Percentiles rank a stretch among this genome's conserved stretches.
phyloP scores from a whole-genome alignment of 257 asterid species.

The Echites panduratus region DNA sequence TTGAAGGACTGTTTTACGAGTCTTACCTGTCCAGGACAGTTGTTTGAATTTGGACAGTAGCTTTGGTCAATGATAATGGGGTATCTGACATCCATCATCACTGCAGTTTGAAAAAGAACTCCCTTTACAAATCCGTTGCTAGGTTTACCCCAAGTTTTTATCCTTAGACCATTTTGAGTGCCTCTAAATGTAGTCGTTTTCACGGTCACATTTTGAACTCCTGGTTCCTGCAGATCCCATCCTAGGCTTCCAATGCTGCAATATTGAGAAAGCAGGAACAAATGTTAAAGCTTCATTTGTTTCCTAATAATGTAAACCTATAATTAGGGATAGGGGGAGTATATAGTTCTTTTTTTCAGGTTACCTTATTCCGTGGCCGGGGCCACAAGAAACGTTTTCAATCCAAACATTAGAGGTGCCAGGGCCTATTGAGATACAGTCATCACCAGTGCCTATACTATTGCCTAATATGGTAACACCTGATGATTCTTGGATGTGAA shows the following conservation, averaged over 20 bases:
- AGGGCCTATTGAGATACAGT: conserved; percentile 50
- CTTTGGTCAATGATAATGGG: conserved; percentile 12
- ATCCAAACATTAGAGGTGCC: conserved; percentile 38
- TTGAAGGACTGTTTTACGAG: neutral
- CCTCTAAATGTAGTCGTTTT: conserved; percentile 4
- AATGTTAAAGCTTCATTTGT: neutral
- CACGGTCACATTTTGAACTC: conserved; percentile 17
- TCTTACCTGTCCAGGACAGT: conserved; percentile 11
- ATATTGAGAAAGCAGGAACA: neutral
- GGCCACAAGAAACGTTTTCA: conserved; percentile 38
- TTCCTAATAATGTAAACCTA: neutral
- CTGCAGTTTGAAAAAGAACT: conserved; percentile 1
- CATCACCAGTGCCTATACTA: conserved; percentile 42
- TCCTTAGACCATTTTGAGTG: conserved; percentile 11
- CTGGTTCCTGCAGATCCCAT: conserved; percentile 3
- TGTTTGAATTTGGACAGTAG: conserved; percentile 1
- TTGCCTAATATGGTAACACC: conserved; percentile 25
- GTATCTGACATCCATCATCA: conserved; percentile 8
- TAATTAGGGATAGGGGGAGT: too few relatives aligned
- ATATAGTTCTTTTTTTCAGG: neutral
- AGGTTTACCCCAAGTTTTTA: conserved; percentile 15
- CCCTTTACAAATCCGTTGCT: conserved; percentile 15
- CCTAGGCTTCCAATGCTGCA: conserved; percentile 22
- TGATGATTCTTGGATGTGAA: conserved; percentile 37
- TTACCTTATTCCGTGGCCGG: conserved; percentile 54